Conservation (phyloP, 75 land plant species). For the Pinus taeda region DNA sequence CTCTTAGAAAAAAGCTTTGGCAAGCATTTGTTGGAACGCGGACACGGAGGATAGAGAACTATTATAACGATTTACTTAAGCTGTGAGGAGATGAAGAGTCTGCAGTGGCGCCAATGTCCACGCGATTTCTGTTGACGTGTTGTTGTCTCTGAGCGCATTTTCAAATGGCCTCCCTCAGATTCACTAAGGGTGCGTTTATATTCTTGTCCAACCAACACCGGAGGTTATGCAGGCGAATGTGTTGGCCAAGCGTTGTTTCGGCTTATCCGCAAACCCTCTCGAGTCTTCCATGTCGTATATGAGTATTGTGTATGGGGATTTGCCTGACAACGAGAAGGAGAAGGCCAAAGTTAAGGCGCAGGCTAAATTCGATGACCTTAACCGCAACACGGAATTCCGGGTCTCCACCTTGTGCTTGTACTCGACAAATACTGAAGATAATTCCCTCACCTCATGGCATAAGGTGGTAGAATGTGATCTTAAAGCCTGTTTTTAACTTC, state of each 20-base stretch:
- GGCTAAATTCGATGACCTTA: conserved; percentile 22
- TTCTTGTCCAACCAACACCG: conserved; percentile 52
- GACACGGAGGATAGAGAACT: too few relatives aligned
- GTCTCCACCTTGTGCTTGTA: conserved; percentile 59
- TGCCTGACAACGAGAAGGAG: conserved; percentile 66
- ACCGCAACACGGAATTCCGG: conserved; percentile 32
- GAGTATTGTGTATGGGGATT: conserved; percentile 76
- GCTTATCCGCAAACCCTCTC: not conserved
- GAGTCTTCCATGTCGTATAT: conserved; percentile 78
- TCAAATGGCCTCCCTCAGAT: too few relatives aligned
- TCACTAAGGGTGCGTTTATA: conserved; percentile 44
- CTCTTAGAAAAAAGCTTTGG: too few relatives aligned
- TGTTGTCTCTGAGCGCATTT: too few relatives aligned
- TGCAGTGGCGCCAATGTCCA: too few relatives aligned
- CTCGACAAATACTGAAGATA: conserved; percentile 68
- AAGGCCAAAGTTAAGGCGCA: conserved; percentile 53
- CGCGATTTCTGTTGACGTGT: too few relatives aligned
- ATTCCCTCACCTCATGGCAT: conserved; percentile 65
- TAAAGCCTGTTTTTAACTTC: not conserved
- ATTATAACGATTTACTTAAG: too few relatives aligned
- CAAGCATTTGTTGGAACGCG: too few relatives aligned
- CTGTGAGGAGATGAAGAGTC: too few relatives aligned
- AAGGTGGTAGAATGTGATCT: conserved; percentile 56
- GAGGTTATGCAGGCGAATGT: conserved; percentile 25
- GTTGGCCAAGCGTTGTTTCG: not conserved